Conservation (phyloP, 1,139 yeast species). For the Yamadazyma dushanensis region DNA sequence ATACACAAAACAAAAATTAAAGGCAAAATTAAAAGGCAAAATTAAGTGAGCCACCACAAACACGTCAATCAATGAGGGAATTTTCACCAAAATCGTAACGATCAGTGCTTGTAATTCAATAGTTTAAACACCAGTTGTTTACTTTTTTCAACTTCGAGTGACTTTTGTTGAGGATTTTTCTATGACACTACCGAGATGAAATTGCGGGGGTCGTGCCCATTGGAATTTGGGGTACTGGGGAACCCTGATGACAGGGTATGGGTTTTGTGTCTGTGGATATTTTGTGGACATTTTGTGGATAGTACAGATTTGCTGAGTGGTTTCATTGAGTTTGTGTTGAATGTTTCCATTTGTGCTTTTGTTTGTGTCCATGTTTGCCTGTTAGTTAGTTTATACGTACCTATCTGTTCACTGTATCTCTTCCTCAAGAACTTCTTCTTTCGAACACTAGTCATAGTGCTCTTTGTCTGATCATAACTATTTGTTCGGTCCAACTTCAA, state of each 20-base stretch:
- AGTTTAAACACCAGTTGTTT: background rate
- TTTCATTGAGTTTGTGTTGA: background rate
- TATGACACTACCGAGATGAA: background rate
- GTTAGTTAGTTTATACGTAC: constrained; percentile 32
- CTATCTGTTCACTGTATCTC: constrained; percentile 23
- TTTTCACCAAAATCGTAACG: no score
- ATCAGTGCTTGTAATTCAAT: background rate
- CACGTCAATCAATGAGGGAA: no score
- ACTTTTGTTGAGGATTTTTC: constrained; percentile 2
- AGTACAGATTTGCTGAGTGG: background rate
- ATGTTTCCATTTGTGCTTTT: no score
- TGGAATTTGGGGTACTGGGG: background rate
- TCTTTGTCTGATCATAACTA: constrained; percentile 42
- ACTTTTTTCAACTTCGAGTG: constrained; percentile 1
- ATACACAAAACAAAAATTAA: background rate
- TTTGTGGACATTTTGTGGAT: background rate
- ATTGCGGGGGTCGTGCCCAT: constrained; percentile 3
- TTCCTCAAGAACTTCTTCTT: constrained; percentile 15
- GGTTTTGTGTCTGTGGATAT: no score
- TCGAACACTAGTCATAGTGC: constrained; percentile 29
- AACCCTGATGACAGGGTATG: background rate
- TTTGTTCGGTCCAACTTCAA: constrained; percentile 14
- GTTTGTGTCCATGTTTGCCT: background rate
- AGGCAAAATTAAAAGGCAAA: background rate
- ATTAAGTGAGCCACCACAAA: no score